Percentiles rank a stretch among this genome's conserved stretches.
These are phyloP conservation scores for Colletotrichum gloeosporioides DNA, from an alignment of 2,329 filamentous ascomycete genomes.

Conservation along the genomic window DNA sequence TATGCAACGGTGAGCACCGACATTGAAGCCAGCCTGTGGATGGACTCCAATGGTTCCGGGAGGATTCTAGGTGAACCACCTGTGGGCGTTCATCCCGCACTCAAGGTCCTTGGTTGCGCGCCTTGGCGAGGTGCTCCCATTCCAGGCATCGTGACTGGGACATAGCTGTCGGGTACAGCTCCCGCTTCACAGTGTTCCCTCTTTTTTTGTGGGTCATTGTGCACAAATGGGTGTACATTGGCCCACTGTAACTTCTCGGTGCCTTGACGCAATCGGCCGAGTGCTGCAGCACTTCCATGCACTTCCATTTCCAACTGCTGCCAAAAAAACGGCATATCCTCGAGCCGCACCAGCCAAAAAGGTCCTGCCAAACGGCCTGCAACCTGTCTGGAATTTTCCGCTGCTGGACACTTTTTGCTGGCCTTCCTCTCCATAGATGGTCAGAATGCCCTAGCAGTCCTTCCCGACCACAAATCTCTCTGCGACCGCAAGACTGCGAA, in stretches of 20 bases:
- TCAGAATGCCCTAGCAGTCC: background rate
- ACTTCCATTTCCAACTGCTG: background rate
- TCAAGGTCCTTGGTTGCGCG: too few relatives aligned
- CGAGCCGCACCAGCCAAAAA: background rate
- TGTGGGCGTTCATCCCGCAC: background rate
- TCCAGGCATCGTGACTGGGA: too few relatives aligned
- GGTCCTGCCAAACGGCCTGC: background rate
- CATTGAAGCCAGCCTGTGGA: too few relatives aligned
- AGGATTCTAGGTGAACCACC: background rate
- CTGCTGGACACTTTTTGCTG: background rate
- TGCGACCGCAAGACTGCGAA: background rate
- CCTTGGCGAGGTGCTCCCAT: too few relatives aligned
- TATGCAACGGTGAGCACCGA: too few relatives aligned
- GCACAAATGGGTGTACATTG: background rate
- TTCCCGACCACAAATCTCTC: background rate
- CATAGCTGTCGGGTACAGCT: too few relatives aligned
- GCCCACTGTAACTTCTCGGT: background rate
- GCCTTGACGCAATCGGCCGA: background rate
- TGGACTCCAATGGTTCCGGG: too few relatives aligned
- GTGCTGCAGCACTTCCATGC: background rate
- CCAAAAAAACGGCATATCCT: background rate
- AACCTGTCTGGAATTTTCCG: too few relatives aligned
- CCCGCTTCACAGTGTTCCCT: too few relatives aligned
- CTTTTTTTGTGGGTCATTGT: background rate
- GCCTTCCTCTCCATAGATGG: background rate